phyloP scores from a whole-genome alignment of 805 yeast species.

The Kodamaea kaohsiungensis region DNA sequence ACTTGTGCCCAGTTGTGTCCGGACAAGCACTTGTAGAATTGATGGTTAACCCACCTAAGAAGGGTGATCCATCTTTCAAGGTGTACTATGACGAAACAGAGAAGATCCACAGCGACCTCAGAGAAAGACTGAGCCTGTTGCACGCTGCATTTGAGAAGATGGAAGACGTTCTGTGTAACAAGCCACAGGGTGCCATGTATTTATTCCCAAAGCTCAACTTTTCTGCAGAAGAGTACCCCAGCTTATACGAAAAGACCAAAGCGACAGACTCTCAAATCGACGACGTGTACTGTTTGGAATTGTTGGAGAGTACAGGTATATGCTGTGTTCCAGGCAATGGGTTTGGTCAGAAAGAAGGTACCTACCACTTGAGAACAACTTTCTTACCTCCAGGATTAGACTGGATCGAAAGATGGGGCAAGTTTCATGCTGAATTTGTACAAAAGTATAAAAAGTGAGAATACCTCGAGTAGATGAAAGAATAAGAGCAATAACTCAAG shows the following conservation, averaged over 20 bases:
- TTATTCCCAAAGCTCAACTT: constrained; percentile 79
- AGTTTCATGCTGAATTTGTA: constrained; percentile 77
- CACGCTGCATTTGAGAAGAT: constrained; percentile 70
- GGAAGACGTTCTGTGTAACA: constrained; percentile 83
- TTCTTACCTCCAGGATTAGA: constrained; percentile 94
- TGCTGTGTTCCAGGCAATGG: constrained; percentile 98
- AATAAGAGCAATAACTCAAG: background rate
- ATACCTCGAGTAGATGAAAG: background rate
- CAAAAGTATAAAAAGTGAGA: constrained; percentile 41
- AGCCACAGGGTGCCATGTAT: constrained; percentile 98
- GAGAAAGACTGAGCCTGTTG: constrained; percentile 61
- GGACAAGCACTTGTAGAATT: constrained; percentile 93
- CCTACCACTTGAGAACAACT: constrained; percentile 93
- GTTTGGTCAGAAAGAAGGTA: constrained; percentile 88
- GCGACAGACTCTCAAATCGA: constrained; percentile 64
- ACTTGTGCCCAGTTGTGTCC: constrained; percentile 89
- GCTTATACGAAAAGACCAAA: constrained; percentile 63
- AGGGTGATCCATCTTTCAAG: constrained; percentile 75
- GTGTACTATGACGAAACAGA: constrained; percentile 62
- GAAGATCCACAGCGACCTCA: constrained; percentile 61
- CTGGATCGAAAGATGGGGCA: constrained; percentile 78
- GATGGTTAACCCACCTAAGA: constrained; percentile 88
- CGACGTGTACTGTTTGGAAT: constrained; percentile 82
- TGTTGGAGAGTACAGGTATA: constrained; percentile 87
- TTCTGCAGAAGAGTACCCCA: constrained; percentile 45